Conservation (phyloP, 78 protist genomes). For the Emiliania huxleyi region DNA sequence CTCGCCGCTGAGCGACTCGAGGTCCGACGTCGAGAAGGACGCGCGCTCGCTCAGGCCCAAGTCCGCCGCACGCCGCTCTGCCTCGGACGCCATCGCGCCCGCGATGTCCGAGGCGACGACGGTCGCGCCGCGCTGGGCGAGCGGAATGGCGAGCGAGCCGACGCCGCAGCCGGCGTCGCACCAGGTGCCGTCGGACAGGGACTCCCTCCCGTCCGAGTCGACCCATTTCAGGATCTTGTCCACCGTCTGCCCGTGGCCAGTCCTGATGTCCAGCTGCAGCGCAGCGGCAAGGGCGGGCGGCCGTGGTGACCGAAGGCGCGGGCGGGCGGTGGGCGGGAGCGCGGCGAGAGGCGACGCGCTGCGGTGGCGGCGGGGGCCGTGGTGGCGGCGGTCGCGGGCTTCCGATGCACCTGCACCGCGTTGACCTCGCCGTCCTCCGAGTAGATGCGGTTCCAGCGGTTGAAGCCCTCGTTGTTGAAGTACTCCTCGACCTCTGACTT, state of each 20-base stretch:
- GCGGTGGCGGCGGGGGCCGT: too few relatives aligned
- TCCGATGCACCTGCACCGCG: too few relatives aligned
- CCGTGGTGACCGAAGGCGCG: too few relatives aligned
- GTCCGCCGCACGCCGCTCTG: neutral
- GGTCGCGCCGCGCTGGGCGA: constrained; percentile 29
- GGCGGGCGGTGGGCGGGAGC: too few relatives aligned
- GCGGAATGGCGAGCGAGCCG: constrained; percentile 37
- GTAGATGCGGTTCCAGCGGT: constrained; percentile 9
- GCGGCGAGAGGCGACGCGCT: too few relatives aligned
- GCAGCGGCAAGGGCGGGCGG: too few relatives aligned
- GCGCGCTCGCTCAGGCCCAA: neutral
- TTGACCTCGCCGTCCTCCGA: constrained; percentile 23
- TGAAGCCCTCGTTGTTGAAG: constrained; percentile 21
- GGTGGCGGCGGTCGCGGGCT: too few relatives aligned
- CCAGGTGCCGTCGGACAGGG: neutral
- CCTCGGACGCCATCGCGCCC: neutral
- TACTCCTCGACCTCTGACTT: neutral
- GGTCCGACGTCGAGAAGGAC: neutral
- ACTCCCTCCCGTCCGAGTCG: neutral
- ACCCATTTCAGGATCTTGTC: constrained; percentile 13
- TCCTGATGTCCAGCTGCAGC: constrained; percentile 13
- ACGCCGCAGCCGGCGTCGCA: constrained; percentile 45
- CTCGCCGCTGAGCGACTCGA: neutral
- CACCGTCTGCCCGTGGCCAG: constrained; percentile 21
- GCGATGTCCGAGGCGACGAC: neutral